Base-by-base conservation (phyloP, 495 filamentous ascomycete genomes). In the Pyrenula aspistea region DNA sequence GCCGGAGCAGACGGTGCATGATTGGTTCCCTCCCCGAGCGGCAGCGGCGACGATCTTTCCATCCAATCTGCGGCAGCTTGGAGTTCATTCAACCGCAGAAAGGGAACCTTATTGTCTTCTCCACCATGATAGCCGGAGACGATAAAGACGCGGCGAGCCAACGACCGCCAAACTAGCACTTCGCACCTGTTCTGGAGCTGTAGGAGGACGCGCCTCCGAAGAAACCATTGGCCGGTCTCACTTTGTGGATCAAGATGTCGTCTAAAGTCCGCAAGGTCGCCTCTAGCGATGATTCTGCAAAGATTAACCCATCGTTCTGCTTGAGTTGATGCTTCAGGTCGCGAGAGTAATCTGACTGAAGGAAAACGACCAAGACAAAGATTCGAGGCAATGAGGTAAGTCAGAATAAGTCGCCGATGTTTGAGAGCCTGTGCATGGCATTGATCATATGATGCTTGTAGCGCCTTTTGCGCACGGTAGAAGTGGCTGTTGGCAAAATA, bases 301-400 rank as follows among this genome's bases (percentile, higher is more conserved):
- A 96, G 66, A 1, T 90, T 90, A 4, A 79, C 59, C 69, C 95
- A 98, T 49, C 82, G 82, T 20, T 83, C 75, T 1, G 72, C 75
- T n/a, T 96, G 73, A 0, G 80, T 80, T 20, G 72, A 68, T 3
- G 88, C 82, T 72, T 96, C 93, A 0, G 86, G 85, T 1, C 85
- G 79, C 51, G 75, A 68, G 22, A 92, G 74, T 10, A 96, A 73
- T 21, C 67, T 56, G 12, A 67, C 59, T 0, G 85, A 84, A 0
- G 93, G 92, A 61, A 96, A 93, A 36, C 88, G 86, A 10, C 90
- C 93, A 52, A 94, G 77, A 36, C 95, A 80, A 2, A 96, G 80
- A 62, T 91, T 95, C 57, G 84, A 78, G 0, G 90, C 77, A 53
- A 95, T 85, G 50, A 95, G 82, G 63, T 91, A 94, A 42, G 85